phyloP scores from a whole-genome alignment of 2,329 filamentous ascomycete genomes.

The Cercospora canescens region DNA sequence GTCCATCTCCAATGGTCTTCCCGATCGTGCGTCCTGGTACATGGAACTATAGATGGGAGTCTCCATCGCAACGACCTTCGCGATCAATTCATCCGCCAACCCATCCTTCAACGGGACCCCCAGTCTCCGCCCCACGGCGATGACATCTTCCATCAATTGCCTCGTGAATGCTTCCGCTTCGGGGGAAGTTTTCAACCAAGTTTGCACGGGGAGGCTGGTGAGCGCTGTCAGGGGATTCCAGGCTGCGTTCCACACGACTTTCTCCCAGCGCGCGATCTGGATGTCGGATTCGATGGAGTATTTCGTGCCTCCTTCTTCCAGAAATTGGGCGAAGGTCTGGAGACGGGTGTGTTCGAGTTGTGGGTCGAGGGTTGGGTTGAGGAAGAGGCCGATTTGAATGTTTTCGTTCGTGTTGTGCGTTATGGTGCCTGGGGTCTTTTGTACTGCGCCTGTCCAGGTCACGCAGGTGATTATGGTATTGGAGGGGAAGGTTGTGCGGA shows the following conservation, averaged over 20 bases:
- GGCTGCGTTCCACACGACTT: constrained; percentile 61
- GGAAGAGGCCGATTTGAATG: constrained; percentile 57
- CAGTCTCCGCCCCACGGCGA: constrained; percentile 42
- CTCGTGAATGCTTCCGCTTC: constrained; percentile 43
- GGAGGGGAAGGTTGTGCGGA: constrained; percentile 48
- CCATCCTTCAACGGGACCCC: constrained; percentile 41
- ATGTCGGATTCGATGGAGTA: constrained; percentile 55
- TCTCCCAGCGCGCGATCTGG: constrained; percentile 60
- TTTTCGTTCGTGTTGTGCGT: constrained; percentile 55
- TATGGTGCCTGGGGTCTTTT: constrained; percentile 52
- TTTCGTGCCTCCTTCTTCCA: constrained; percentile 46
- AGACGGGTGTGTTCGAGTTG: constrained; percentile 42
- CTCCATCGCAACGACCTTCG: constrained; percentile 42
- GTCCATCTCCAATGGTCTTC: constrained; percentile 48
- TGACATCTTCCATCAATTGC: constrained; percentile 46
- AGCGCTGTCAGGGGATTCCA: constrained; percentile 59
- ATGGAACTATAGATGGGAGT: constrained; percentile 45
- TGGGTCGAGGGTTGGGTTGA: constrained; percentile 37
- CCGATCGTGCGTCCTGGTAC: constrained; percentile 46
- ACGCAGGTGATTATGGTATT: constrained; percentile 59
- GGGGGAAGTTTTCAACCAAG: constrained; percentile 43
- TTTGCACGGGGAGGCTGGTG: constrained; percentile 44
- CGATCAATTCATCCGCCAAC: constrained; percentile 42
- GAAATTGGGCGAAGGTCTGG: constrained; percentile 43
- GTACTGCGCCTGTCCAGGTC: constrained; percentile 56